phyloP scores from a whole-genome alignment of 192 early-diverging fungal genomes.

The Mortierella alpina region DNA sequence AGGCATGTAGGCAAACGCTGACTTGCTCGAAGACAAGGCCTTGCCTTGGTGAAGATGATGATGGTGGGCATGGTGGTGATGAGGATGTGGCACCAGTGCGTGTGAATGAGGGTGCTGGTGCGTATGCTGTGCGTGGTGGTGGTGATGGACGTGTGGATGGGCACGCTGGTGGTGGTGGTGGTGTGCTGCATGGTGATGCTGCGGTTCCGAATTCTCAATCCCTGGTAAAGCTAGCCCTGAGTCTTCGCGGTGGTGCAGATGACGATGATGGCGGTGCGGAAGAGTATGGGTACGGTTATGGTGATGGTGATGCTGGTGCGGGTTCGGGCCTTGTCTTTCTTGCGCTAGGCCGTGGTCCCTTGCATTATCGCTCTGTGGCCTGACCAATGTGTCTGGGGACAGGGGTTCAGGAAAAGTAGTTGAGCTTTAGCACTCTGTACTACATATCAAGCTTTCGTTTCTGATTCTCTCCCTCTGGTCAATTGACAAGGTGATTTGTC shows the following conservation, averaged over 20 bases:
- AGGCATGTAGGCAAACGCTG: constrained; percentile 47
- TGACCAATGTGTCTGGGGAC: too few relatives aligned
- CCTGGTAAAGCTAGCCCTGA: too few relatives aligned
- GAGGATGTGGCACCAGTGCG: constrained; percentile 4
- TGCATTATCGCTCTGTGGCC: too few relatives aligned
- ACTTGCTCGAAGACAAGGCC: constrained; percentile 1
- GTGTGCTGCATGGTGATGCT: background rate
- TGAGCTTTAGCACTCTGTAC: too few relatives aligned
- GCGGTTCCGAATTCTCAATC: too few relatives aligned
- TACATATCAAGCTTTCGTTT: too few relatives aligned
- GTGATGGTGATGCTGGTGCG: constrained; percentile 7
- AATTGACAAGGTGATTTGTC: too few relatives aligned
- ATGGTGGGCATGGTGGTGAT: constrained; percentile 6
- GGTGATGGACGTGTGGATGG: constrained; percentile 17
- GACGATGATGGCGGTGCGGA: background rate
- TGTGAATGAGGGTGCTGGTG: constrained; percentile 11
- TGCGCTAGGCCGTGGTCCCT: too few relatives aligned
- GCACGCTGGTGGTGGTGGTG: constrained; percentile 1
- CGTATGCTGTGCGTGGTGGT: background rate
- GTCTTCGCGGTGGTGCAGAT: constrained; percentile 10
- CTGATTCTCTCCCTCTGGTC: too few relatives aligned
- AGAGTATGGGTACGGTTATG: background rate
- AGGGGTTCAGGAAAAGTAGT: too few relatives aligned
- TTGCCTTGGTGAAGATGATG: constrained; percentile 21
- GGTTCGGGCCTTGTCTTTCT: background rate